These are phyloP conservation scores for Dactylis glomerata DNA, from an alignment of 176 grass and related monocot genomes.

Conservation along the genomic window DNA sequence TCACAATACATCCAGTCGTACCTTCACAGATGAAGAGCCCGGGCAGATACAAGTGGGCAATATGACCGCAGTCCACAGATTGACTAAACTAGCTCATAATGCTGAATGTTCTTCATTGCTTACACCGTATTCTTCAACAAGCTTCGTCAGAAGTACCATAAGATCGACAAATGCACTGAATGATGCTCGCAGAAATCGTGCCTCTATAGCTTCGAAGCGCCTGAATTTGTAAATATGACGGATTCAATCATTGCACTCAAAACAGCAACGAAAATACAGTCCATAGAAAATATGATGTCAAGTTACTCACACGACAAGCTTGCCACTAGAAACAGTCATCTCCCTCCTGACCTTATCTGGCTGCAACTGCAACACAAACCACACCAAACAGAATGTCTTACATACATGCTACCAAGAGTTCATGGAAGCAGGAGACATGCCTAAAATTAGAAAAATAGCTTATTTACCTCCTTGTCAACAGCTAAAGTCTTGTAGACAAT, in stretches of 20 bases:
- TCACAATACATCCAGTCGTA: not conserved
- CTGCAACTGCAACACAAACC: slow-evolving; percentile 61
- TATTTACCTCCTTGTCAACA: slow-evolving; percentile 72
- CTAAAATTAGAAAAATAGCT: not conserved
- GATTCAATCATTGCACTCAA: not conserved
- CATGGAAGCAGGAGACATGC: not conserved
- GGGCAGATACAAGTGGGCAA: not conserved
- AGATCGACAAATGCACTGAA: slow-evolving; percentile 79
- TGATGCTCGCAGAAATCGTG: slow-evolving; percentile 77
- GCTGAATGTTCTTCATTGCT: slow-evolving; percentile 14
- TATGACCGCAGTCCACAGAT: not conserved
- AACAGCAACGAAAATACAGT: not conserved
- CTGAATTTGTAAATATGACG: slow-evolving; percentile 20
- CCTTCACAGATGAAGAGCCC: not conserved
- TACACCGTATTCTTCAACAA: slow-evolving; percentile 63
- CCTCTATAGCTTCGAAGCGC: slow-evolving; percentile 73
- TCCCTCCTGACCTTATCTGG: slow-evolving; percentile 85
- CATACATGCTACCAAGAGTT: not conserved
- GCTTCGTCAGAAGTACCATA: slow-evolving; percentile 64
- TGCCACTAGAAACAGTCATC: slow-evolving; percentile 65
- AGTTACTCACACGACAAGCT: slow-evolving; percentile 71
- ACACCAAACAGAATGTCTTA: not conserved
- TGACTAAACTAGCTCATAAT: not conserved
- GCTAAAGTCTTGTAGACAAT: slow-evolving; percentile 51
- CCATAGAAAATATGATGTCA: not conserved